phyloP scores from a whole-genome alignment of 2,329 filamentous ascomycete genomes.

The Hypoxylon sp. region DNA sequence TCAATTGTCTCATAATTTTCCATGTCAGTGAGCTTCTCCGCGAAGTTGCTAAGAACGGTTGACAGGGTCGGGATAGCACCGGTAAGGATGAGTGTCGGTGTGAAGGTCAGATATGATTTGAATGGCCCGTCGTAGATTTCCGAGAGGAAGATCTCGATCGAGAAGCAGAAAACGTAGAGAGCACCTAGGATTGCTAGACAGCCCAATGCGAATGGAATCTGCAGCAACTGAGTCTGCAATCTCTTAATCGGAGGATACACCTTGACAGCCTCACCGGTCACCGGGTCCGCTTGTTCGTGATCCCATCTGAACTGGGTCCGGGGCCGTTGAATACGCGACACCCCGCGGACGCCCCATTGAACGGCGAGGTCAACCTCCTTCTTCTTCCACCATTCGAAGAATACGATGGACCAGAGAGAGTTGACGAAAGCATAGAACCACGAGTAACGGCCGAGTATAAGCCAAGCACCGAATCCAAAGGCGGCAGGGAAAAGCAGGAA shows the following conservation, averaged over 20 bases:
- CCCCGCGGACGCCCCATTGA: slow-evolving; percentile 88
- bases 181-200: slow-evolving; percentile 80
- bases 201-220: slow-evolving; percentile 85
- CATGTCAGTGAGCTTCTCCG: slow-evolving; percentile 79
- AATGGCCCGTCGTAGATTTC: slow-evolving; percentile 93
- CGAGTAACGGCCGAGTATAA: slow-evolving; percentile 87
- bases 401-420: slow-evolving; percentile 87
- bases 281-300: slow-evolving; percentile 78
- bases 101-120: slow-evolving; percentile 84
- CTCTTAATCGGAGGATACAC: slow-evolving; percentile 83
- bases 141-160: slow-evolving; percentile 94
- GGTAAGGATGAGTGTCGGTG: slow-evolving; percentile 90
- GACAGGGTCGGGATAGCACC: slow-evolving; percentile 83
- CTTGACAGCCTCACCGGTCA: slow-evolving; percentile 83
- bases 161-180: slow-evolving; percentile 88
- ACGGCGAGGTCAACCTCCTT: slow-evolving; percentile 88
- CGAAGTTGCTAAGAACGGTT: slow-evolving; percentile 79
- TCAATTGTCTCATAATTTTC: slow-evolving; percentile 95
- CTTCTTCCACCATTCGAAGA: slow-evolving; percentile 97
- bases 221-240: slow-evolving; percentile 80
- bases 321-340: slow-evolving; percentile 83
- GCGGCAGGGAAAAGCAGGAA: slow-evolving; percentile 86
- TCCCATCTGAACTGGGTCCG: slow-evolving; percentile 85
- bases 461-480: slow-evolving; percentile 81
- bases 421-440: slow-evolving; percentile 82